Evolutionary conservation across 2,329 filamentous ascomycete genomes (phyloP).

Genomic region (Leptoxyphium fumago): DNA sequence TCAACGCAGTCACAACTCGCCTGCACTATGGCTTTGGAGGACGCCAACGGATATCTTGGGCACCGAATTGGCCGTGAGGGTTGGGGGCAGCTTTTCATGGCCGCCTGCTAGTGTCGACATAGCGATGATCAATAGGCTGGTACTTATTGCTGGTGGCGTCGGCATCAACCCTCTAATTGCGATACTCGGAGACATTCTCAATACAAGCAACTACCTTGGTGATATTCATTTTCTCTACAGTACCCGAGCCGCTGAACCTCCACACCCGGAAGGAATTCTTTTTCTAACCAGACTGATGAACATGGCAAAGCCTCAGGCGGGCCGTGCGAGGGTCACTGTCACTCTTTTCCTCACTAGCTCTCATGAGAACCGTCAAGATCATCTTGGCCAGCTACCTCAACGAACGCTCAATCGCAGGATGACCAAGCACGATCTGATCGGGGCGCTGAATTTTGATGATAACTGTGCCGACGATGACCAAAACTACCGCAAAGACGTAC

Average conservation of each 20-base stretch:
- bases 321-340: conserved; percentile 10
- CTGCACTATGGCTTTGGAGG: conserved; percentile 65
- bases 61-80: conserved; percentile 47
- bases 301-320: conserved; percentile 8
- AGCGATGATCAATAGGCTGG: conserved; percentile 38
- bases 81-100: conserved; percentile 71
- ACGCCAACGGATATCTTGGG: conserved; percentile 41
- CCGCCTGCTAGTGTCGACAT: conserved; percentile 43
- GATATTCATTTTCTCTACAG: conserved; percentile 52
- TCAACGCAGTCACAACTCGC: conserved; percentile 55
- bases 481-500: conserved; percentile 21
- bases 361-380: conserved; percentile 1
- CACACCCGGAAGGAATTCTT: conserved; percentile 24
- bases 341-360: conserved; percentile 18
- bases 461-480: conserved; percentile 12
- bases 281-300: conserved; percentile 32
- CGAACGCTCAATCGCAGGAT: conserved; percentile 18
- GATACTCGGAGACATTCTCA: conserved; percentile 47
- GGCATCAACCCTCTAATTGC: conserved; percentile 71
- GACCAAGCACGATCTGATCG: conserved; percentile 21
- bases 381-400: conserved; percentile 9
- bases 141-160: conserved; percentile 69
- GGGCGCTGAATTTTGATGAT: conserved; percentile 21
- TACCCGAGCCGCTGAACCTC: conserved; percentile 27
- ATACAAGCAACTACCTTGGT: conserved; percentile 10